Evolutionary conservation across 352 stramenopile genomes (phyloP).

Genomic region (Elongisporangium undulatum): DNA sequence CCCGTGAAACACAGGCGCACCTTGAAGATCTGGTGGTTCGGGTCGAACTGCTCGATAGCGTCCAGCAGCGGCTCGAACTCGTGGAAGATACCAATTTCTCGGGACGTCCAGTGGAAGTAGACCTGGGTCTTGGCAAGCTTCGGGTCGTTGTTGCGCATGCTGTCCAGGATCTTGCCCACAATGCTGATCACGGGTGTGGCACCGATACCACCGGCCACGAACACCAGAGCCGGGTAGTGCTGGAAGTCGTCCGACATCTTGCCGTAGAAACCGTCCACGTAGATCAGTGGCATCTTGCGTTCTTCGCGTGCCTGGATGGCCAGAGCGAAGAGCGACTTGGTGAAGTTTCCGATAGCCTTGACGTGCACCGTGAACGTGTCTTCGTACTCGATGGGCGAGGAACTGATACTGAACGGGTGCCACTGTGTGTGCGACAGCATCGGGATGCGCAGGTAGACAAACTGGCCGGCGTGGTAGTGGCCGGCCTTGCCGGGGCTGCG

Average conservation of each 20-base stretch:
- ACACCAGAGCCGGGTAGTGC: constrained; percentile 75
- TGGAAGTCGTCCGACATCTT: constrained; percentile 84
- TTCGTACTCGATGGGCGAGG: constrained; percentile 78
- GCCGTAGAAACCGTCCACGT: constrained; percentile 81
- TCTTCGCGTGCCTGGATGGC: constrained; percentile 75
- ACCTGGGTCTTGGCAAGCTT: constrained; percentile 66
- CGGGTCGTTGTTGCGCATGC: constrained; percentile 74
- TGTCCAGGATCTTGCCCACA: constrained; percentile 81
- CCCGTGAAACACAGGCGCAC: constrained; percentile 76
- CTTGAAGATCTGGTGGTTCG: constrained; percentile 58
- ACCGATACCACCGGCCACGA: constrained; percentile 83
- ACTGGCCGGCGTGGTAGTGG: constrained; percentile 80
- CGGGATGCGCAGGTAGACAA: constrained; percentile 74
- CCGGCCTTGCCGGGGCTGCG: constrained; percentile 65
- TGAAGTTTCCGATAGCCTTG: constrained; percentile 74
- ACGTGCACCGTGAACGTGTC: constrained; percentile 83
- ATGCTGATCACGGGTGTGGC: constrained; percentile 88
- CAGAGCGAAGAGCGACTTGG: constrained; percentile 66
- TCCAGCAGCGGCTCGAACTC: constrained; percentile 80
- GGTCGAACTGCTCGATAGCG: constrained; percentile 72
- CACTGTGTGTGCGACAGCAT: constrained; percentile 70
- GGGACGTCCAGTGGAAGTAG: constrained; percentile 84
- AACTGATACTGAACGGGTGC: constrained; percentile 87
- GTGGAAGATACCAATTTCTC: constrained; percentile 81
- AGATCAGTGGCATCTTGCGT: constrained; percentile 76